phyloP scores from a whole-genome alignment of 176 grass and related monocot genomes.

The Musa acuminata region DNA sequence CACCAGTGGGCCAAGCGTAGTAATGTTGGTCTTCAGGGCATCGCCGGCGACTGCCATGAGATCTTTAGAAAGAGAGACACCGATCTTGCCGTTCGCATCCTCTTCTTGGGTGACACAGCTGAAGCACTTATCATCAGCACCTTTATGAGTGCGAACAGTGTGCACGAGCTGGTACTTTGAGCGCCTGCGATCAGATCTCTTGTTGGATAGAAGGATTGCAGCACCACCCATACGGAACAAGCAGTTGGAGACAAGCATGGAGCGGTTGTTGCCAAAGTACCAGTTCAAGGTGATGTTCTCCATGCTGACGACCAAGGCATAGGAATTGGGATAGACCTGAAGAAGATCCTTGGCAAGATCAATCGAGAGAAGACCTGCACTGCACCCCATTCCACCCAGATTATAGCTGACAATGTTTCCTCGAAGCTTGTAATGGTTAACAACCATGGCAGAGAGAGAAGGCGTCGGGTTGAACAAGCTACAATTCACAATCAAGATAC shows the following conservation, averaged over 20 bases:
- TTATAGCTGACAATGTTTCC: slow-evolving; percentile 82
- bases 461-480: no score
- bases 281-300: slow-evolving; percentile 94
- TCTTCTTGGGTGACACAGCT: slow-evolving; percentile 79
- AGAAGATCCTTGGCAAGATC: slow-evolving; percentile 76
- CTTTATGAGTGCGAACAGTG: slow-evolving; percentile 76
- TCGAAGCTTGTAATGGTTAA: slow-evolving; percentile 82
- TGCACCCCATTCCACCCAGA: slow-evolving; percentile 83
- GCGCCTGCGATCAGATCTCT: no score
- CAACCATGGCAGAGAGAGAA: slow-evolving; percentile 81
- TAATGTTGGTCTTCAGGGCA: slow-evolving; percentile 95
- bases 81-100: slow-evolving; percentile 37
- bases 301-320: slow-evolving; percentile 78
- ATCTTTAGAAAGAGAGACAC: slow-evolving; percentile 82
- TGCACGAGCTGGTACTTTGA: no score
- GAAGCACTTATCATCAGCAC: slow-evolving; percentile 70
- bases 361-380: slow-evolving; percentile 56
- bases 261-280: slow-evolving; percentile 87
- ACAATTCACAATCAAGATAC: no score
- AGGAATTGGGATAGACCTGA: slow-evolving; percentile 60
- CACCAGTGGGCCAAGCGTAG: slow-evolving; percentile 70
- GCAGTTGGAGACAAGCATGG: no score
- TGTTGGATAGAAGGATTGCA: no score
- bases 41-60: slow-evolving; percentile 89
- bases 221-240: no score